Evolutionary conservation across 495 filamentous ascomycete genomes (phyloP), one percentile per base, ranked within the genome.

Genomic region (Trypethelium eluteriae): DNA sequence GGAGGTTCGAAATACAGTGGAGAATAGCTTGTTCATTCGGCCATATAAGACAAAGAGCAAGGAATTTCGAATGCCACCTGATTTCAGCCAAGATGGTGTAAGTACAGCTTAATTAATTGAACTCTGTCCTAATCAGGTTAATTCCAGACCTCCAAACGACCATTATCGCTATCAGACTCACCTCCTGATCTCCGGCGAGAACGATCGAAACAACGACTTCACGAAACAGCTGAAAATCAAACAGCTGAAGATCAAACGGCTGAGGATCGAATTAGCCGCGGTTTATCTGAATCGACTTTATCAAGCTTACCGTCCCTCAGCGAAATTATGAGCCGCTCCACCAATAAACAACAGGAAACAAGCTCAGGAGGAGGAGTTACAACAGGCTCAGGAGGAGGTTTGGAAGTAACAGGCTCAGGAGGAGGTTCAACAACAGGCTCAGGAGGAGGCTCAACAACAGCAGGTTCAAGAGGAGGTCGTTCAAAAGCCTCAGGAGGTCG

Each of bases 141-240:
- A 46, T 46, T 46, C 41, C 41, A 46, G 41, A 46, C 41, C 41
- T 46, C 41, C 41, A 46, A 46, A 46, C 41, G 41, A 46, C 41
- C 41, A 46, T 46, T 46, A 46, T 46, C 41, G 41, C 41, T 46
- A 46, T 46, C 41, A 46, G 41, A 46, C 41, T 46, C 41, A 46
- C 14, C 41, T 46, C 14, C 41, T 46, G 41, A 46, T 46, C 41
- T 46, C 41, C 41, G 41, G 41, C 41, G 41, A 46, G 41, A 46
- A 46, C 41, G 41, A 46, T 46, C 41, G 41, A 46, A 46, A 46
- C 41, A 46, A 46, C 41, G 14, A 46, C 14, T 46, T 46, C 41
- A 46, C 41, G 14, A 46, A 46, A 46, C 41, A 46, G 41, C 41
- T 46, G 41, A 46, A 46, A 46, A 46, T 46, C 41, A 46, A 46